Evolutionary conservation across 2,329 filamentous ascomycete species (phyloP), one percentile per base, ranked within the genome.

Genomic region (Massarina eburnea): DNA sequence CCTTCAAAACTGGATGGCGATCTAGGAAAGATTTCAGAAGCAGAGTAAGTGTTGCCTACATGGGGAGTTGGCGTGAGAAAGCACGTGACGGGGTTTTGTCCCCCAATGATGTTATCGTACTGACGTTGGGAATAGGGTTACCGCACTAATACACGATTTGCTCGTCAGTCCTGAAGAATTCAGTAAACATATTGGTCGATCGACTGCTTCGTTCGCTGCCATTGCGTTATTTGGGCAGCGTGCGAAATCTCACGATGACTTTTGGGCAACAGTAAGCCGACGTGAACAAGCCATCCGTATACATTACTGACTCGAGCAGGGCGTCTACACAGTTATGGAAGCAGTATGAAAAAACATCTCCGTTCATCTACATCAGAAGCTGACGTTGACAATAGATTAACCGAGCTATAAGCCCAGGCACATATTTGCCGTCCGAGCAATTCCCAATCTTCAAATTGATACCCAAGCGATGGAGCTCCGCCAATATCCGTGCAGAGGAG

Each of bases 101-200:
- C n/a, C n/a, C n/a, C n/a, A n/a, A n/a, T n/a, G n/a, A n/a, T n/a
- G n/a, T n/a, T n/a, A n/a, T n/a, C n/a, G n/a, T n/a, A n/a, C n/a
- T n/a, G n/a, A n/a, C n/a, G n/a, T n/a, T n/a, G n/a, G n/a, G n/a
- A n/a, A n/a, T 30, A 56, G 53, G 50, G 41, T 52, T 32, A 56
- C 48, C 20, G 54, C 54, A 10, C 38, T 61, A n/a, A 77, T 79
- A 4, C 69, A 71, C 32, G 73, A 78, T 47, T 55, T 79, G 9
- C 64, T 80, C 6, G 57, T 60, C 3, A 67, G 63, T 8, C 76
- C 78, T 0, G 57, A 67, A n/a, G 67, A 74, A 15, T 80, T 76
- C 37, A 52, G 43, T 35, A 58, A 50, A 17, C 55, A 57, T 39
- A 17, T 61, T 30, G 41, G 56, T 14, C 45, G 57, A 22, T 30